Conservation (phyloP, 2,329 filamentous ascomycete genomes). For the Alternaria infectoria region DNA sequence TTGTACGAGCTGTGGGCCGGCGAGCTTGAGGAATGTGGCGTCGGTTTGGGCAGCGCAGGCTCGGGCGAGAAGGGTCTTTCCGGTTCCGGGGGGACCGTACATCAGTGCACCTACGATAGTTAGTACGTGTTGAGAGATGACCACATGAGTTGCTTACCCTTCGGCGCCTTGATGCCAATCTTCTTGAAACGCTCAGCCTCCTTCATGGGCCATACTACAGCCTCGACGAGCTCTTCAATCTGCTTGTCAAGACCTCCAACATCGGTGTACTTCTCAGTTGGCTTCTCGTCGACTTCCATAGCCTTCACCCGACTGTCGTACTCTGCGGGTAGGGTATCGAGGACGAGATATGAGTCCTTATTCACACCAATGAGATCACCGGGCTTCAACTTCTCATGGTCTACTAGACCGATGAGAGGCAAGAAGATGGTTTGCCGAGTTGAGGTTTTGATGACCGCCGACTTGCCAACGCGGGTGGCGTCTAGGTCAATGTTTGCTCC, state of each 20-base stretch:
- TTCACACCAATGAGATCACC: constrained; percentile 97
- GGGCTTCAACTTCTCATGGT: constrained; percentile 92
- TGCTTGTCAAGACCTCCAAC: constrained; percentile 98
- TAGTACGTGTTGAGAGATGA: constrained; percentile 3
- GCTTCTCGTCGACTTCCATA: constrained; percentile 99
- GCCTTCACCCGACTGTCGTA: constrained; percentile 99
- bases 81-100: constrained; percentile 93
- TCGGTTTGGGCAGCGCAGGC: constrained; percentile 98
- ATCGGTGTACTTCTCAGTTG: constrained; percentile 97
- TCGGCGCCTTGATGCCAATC: constrained; percentile 99
- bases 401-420: constrained; percentile 93
- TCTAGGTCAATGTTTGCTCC: constrained; percentile 98
- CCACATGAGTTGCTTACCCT: constrained; percentile 67
- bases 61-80: constrained; percentile 89
- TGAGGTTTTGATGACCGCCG: constrained; percentile 98
- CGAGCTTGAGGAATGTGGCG: constrained; percentile 97
- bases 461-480: constrained; percentile 95
- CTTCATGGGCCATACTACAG: constrained; percentile 99
- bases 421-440: constrained; percentile 98
- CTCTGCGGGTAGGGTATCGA: constrained; percentile 95
- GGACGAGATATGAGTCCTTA: constrained; percentile 96
- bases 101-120: constrained; percentile 76
- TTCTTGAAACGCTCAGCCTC: constrained; percentile 99
- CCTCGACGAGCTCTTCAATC: constrained; percentile 97
- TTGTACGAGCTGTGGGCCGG: constrained; percentile 95